These are phyloP conservation scores for Cucurbita maxima DNA, from an alignment of 306 rosid species.

Conservation along the genomic window DNA sequence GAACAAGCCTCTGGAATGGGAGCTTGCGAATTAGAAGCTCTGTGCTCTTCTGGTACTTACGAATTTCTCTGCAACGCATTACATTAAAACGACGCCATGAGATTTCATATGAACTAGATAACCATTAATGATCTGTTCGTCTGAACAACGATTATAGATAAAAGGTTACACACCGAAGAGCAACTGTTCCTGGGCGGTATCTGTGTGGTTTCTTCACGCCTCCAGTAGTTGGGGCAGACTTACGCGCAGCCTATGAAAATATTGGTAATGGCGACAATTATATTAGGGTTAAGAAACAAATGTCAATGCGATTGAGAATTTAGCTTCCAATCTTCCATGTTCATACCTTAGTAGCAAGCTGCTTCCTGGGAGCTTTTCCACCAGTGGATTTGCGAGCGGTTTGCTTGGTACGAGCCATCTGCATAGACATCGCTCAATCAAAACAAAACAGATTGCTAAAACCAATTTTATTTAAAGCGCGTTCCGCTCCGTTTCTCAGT, in stretches of 20 bases:
- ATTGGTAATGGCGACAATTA: neutral
- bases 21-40: conserved; percentile 30
- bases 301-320: neutral
- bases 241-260: conserved; percentile 31
- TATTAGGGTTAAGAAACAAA: neutral
- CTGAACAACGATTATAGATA: too few species aligned
- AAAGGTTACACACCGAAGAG: neutral
- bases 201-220: conserved; percentile 46
- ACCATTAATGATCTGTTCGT: neutral
- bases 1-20: conserved; percentile 7
- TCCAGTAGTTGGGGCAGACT: conserved; percentile 35
- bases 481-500: neutral
- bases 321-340: neutral
- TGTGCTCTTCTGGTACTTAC: conserved; percentile 29
- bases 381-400: conserved; percentile 32
- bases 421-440: neutral
- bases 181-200: conserved; percentile 29
- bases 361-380: conserved; percentile 30
- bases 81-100: neutral
- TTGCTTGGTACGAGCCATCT: conserved; percentile 37
- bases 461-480: neutral
- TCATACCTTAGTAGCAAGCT: conserved; percentile 24
- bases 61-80: conserved; percentile 13
- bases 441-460: neutral
- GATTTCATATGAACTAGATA: neutral